Conservation (phyloP, 2,329 filamentous ascomycete genomes). For the Rhexocercosporidium sp. region DNA sequence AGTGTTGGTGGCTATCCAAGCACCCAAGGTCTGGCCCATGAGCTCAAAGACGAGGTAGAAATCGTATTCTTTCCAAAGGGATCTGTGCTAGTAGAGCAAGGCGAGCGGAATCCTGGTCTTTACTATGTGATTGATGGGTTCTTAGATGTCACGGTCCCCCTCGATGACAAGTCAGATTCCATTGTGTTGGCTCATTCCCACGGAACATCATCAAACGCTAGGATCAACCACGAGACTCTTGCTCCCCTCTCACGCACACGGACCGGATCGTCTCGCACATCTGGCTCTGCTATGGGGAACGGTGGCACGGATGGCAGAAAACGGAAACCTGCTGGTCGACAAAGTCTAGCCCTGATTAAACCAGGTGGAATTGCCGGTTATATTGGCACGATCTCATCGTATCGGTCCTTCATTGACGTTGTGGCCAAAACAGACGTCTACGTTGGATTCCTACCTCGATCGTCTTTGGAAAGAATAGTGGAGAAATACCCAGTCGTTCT, state of each 20-base stretch:
- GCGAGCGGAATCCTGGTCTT: constrained; percentile 92
- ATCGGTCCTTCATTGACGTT: constrained; percentile 95
- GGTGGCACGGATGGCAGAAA: constrained; percentile 45
- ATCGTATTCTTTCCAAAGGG: constrained; percentile 97
- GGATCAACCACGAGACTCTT: constrained; percentile 44
- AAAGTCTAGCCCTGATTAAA: constrained; percentile 88
- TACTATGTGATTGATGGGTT: constrained; percentile 99
- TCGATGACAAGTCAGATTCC: constrained; percentile 49
- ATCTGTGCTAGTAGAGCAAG: constrained; percentile 93
- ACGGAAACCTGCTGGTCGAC: constrained; percentile 57
- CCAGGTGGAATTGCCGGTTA: constrained; percentile 95
- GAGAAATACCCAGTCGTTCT: constrained; percentile 92
- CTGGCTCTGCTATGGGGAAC: constrained; percentile 33
- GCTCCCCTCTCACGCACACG: constrained; percentile 51
- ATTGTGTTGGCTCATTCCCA: constrained; percentile 38
- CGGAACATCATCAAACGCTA: constrained; percentile 29
- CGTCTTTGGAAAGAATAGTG: constrained; percentile 87
- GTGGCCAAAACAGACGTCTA: constrained; percentile 98
- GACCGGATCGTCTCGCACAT: constrained; percentile 47
- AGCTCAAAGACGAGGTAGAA: constrained; percentile 90
- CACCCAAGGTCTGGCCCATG: constrained; percentile 70
- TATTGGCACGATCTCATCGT: constrained; percentile 91
- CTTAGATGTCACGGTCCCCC: constrained; percentile 87
- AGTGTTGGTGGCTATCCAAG: constrained; percentile 64
- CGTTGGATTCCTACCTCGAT: constrained; percentile 88